Base-by-base conservation (phyloP, 768 basidiomycete genomes). In the Mycena belliarum region DNA sequence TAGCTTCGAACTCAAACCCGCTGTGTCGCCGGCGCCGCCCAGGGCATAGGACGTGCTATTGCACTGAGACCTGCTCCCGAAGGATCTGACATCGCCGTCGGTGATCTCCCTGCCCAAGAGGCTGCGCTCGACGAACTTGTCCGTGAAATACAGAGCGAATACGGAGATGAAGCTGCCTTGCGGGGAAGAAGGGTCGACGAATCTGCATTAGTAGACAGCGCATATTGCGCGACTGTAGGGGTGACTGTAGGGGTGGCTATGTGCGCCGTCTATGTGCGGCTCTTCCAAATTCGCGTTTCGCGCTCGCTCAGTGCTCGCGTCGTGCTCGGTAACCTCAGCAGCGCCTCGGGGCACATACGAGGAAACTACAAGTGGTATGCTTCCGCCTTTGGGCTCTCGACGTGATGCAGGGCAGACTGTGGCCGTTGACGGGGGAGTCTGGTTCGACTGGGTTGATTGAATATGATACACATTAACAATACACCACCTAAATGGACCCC, bases 21-120 rank as follows among this genome's bases (percentile, higher is more conserved):
- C 15, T 68, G 75, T 57, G 68, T 79, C 29, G 77, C 76, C 0
- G 78, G 75, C 38, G 72, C 69, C 15, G 70, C 67, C 6, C 75
- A 73, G 50, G 78, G 78, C 25, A 76, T 77, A 23, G 77, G 76
- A 10, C 68, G 71, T 21, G 74, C 72, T 48, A 73, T 77, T 42
- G 72, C 74, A 15, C 61, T 70, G 12, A 68, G 75, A 11, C 73
- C 78, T 35, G 74, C 76, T 32, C 49, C 61, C 14, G 76, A 72
- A 46, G 75, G 76, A 28, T 72, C 72, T 56, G 72, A 76, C 49
- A 60, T 78, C 41, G 67, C 69, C 32, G 59, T 76, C 46, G 75
- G 72, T 4, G 77, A 75, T 41, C 63, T 73, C 26, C 48, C 59
- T 6, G 29, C 23, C 14, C 40, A 55, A 40, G 18, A 25, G 8